A percentile compares a stretch with the other conserved stretches of the same genome.
Evolutionary conservation across 768 basidiomycete genomes (phyloP).

Genomic region (Leccinum incarnatum): DNA sequence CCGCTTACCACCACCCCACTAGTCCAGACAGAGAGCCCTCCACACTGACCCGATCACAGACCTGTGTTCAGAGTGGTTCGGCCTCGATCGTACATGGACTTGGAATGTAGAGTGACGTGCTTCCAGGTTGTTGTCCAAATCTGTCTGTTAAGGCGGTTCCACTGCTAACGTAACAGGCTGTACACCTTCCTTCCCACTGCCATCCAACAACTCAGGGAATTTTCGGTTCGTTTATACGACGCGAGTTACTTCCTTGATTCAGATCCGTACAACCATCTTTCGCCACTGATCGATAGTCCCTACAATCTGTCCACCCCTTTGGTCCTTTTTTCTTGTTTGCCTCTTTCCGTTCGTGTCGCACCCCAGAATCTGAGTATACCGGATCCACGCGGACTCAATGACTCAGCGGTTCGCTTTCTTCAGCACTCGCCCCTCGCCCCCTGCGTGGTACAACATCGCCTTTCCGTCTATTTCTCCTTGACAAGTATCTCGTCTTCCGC

Average conservation of each 20-base stretch:
- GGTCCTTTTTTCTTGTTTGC: slow-evolving; percentile 11
- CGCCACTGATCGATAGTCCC: slow-evolving; percentile 17
- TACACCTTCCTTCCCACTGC: slow-evolving; percentile 19
- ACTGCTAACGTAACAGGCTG: slow-evolving; percentile 31
- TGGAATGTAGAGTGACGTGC: background rate
- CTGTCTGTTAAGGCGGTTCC: slow-evolving; percentile 22
- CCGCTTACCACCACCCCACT: background rate
- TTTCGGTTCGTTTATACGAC: slow-evolving; percentile 17
- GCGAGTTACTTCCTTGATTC: slow-evolving; percentile 17
- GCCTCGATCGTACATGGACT: background rate
- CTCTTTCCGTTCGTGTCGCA: slow-evolving; percentile 16
- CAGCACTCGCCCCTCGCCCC: slow-evolving; percentile 4
- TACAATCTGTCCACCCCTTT: slow-evolving; percentile 6
- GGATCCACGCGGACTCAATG: slow-evolving; percentile 27
- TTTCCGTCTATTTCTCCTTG: slow-evolving; percentile 12
- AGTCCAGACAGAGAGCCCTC: background rate
- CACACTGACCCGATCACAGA: background rate
- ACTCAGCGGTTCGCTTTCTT: slow-evolving; percentile 25
- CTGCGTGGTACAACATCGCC: slow-evolving; percentile 7
- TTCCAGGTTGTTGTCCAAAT: slow-evolving; percentile 8
- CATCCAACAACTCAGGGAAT: slow-evolving; percentile 13
- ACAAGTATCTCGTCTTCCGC: slow-evolving; percentile 15
- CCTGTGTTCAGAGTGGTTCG: background rate
- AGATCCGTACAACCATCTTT: slow-evolving; percentile 13
- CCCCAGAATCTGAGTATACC: slow-evolving; percentile 18